Evolutionary conservation across 345 rosid genomes (phyloP).

Genomic region (Aquilaria malaccensis): DNA sequence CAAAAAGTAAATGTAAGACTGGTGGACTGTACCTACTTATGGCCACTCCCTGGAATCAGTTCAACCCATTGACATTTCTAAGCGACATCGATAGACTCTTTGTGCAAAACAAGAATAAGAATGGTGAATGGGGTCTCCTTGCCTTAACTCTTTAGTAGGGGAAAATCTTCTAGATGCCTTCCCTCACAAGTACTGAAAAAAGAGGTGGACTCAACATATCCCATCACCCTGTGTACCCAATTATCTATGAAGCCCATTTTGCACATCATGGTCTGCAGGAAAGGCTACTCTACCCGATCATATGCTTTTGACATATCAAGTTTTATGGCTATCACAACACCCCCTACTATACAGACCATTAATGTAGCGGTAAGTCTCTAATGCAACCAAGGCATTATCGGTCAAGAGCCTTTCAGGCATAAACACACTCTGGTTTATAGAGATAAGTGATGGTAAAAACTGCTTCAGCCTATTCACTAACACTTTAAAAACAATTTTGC

Average conservation of each 20-base stretch:
- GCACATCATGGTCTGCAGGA: background rate
- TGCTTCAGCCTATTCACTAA: background rate
- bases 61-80: too few relatives aligned
- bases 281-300: background rate
- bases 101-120: too few relatives aligned
- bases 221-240: background rate
- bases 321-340: background rate
- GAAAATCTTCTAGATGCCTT: too few relatives aligned
- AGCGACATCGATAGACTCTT: too few relatives aligned
- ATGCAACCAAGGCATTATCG: background rate
- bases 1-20: too few relatives aligned
- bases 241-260: background rate
- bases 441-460: background rate
- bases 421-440: background rate
- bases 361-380: background rate
- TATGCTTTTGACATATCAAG: background rate
- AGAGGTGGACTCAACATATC: too few relatives aligned
- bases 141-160: too few relatives aligned
- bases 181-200: too few relatives aligned
- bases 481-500: background rate
- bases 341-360: background rate
- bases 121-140: too few relatives aligned
- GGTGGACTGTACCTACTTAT: too few relatives aligned
- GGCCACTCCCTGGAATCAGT: too few relatives aligned
- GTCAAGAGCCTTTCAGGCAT: background rate